Base-by-base conservation (phyloP, 495 filamentous ascomycete genomes). In the Podospora didyma region DNA sequence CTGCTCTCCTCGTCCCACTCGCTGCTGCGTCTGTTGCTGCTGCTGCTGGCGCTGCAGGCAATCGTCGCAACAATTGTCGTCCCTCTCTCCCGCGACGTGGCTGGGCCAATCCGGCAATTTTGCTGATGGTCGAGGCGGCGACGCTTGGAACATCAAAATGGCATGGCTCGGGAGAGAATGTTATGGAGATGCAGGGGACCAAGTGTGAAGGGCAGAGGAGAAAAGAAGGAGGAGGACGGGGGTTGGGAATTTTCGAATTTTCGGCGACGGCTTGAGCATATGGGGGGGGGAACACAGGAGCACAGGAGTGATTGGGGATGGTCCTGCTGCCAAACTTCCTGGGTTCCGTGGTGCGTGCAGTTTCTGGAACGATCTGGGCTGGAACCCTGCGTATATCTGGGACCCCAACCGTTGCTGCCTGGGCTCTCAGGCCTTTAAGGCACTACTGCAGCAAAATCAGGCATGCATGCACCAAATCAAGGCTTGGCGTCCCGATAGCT, bases 221-320 rank as follows among this genome's bases (percentile, higher is more conserved):
- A 54, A 49, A 58, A 51, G 46, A 67, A 55, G 51, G 54, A 53
- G 60, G 60, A 66, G 59, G 50, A 57, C 59, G 63, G 59, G 39
- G 71, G 64, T 70, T 74, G 68, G 68, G 65, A 59, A 53, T 64
- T 71, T 67, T 64, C 54, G 62, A 66, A 64, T 62, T 71, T 71
- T 73, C 69, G 64, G 66, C 62, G 60, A 61, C 66, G 66, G n/a
- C 64, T 69, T 67, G 68, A 64, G 58, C 61, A 62, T 53, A 65
- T 65, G 62, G 58, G 64, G 62, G 63, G 62, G 60, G 58, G 56
- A 64, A 60, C 58, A 60, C 63, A 66, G 56, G 63, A 63, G 53
- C 59, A 54, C 61, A 61, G 14, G 61, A 59, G 63, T 61, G 67
- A 69, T 66, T 66, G 67, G 65, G 67, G 67, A 70, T 60, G 65